phyloP scores from a whole-genome alignment of 2,329 filamentous ascomycete genomes.

The Fusarium newnesense region DNA sequence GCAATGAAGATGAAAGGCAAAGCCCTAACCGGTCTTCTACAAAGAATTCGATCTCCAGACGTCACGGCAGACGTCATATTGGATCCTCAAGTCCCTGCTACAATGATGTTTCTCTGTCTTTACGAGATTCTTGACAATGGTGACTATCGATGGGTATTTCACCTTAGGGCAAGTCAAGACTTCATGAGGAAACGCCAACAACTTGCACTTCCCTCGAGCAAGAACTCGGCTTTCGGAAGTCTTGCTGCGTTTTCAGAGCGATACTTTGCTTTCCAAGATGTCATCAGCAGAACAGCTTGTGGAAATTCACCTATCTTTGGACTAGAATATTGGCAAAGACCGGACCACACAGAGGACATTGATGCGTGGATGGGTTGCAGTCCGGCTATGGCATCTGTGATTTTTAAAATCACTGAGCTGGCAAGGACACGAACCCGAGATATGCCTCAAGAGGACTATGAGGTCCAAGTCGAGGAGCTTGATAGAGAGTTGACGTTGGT shows the following conservation, averaged over 20 bases:
- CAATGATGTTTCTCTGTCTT: conserved; percentile 42
- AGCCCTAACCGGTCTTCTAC: background rate
- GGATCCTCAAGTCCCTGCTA: conserved; percentile 34
- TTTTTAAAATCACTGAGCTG: conserved; percentile 59
- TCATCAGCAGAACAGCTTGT: conserved; percentile 61
- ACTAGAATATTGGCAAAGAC: conserved; percentile 56
- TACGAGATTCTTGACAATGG: conserved; percentile 41
- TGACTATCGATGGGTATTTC: conserved; percentile 55
- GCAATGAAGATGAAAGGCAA: conserved; percentile 39
- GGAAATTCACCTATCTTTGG: conserved; percentile 59
- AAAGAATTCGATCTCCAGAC: conserved; percentile 20
- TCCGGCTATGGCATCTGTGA: conserved; percentile 56
- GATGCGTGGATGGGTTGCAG: conserved; percentile 62
- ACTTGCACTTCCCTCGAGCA: conserved; percentile 27
- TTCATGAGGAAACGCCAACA: conserved; percentile 53
- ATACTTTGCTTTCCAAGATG: conserved; percentile 63
- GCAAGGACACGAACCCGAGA: conserved; percentile 46
- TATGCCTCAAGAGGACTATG: background rate
- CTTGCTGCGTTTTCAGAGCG: conserved; percentile 52
- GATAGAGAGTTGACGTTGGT: conserved; percentile 3
- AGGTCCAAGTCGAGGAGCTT: background rate
- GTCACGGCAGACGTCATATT: conserved; percentile 27
- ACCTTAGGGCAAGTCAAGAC: conserved; percentile 58
- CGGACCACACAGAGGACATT: conserved; percentile 17
- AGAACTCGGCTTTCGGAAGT: background rate